Evolutionary conservation across 1,284 basidiomycete genomes (phyloP).

Genomic region (Heliocybe sulcata): DNA sequence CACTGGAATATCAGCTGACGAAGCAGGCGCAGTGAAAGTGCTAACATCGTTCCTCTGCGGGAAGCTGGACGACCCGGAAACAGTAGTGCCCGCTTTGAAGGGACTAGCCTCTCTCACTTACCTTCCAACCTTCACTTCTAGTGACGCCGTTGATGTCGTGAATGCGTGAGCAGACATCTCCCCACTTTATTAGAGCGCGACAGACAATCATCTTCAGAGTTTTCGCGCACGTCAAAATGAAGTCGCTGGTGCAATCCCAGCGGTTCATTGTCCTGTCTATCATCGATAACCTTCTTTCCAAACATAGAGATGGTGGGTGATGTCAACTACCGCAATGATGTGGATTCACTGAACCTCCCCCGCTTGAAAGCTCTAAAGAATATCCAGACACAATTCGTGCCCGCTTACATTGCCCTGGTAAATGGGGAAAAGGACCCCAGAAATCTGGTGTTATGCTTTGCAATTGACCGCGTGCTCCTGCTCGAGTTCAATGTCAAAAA

Average conservation of each 20-base stretch:
- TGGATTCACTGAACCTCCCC: neutral
- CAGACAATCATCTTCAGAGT: constrained; percentile 40
- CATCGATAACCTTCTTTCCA: constrained; percentile 74
- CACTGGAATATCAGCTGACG: constrained; percentile 5
- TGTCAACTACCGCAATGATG: constrained; percentile 9
- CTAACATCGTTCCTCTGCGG: constrained; percentile 79
- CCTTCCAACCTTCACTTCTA: constrained; percentile 62
- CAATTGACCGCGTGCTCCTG: constrained; percentile 78
- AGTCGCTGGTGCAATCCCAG: constrained; percentile 74
- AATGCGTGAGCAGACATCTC: constrained; percentile 49
- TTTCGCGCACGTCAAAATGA: constrained; percentile 77
- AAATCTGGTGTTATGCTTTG: constrained; percentile 88
- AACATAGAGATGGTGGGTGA: constrained; percentile 57
- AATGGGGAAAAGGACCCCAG: constrained; percentile 98
- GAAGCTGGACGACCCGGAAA: constrained; percentile 83
- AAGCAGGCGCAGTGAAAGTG: constrained; percentile 56
- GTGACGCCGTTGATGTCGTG: constrained; percentile 63
- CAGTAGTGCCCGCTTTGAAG: constrained; percentile 69
- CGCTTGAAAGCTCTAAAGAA: constrained; percentile 50
- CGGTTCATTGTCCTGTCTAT: constrained; percentile 81
- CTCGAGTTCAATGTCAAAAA: constrained; percentile 81
- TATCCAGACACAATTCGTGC: constrained; percentile 69
- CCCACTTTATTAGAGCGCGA: neutral
- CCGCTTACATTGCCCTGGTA: constrained; percentile 73
- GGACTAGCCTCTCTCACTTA: constrained; percentile 67